These are phyloP conservation scores for Ceratocystis destructans DNA, from an alignment of 2,329 filamentous ascomycete species.

Conservation along the genomic window DNA sequence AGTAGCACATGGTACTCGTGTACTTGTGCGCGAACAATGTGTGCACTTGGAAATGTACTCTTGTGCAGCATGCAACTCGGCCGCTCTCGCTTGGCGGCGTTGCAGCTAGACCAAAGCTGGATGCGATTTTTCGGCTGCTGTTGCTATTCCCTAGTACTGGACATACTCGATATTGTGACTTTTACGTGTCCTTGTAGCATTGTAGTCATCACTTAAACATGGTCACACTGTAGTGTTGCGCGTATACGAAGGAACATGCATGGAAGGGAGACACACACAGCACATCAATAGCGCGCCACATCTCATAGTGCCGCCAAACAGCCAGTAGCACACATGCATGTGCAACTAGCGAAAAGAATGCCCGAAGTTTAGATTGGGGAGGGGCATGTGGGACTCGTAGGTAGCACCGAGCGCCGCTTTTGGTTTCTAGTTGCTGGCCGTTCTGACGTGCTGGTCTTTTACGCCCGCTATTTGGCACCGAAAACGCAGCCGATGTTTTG, in stretches of 20 bases:
- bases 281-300: neutral
- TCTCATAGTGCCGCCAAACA: no score
- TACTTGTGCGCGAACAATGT: neutral
- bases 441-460: no score
- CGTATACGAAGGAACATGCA: conserved; percentile 1
- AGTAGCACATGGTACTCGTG: neutral
- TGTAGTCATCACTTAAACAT: neutral
- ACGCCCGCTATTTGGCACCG: no score
- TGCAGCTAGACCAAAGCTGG: neutral
- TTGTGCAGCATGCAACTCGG: neutral
- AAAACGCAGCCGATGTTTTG: no score
- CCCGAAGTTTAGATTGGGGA: no score
- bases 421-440: no score
- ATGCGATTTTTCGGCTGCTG: neutral
- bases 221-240: neutral
- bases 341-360: no score
- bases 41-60: neutral
- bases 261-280: neutral
- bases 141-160: neutral
- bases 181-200: neutral
- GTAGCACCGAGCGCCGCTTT: no score
- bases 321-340: no score
- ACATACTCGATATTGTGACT: neutral
- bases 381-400: no score
- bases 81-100: neutral